Percentiles rank a stretch among this genome's conserved stretches.
Evolutionary conservation across 2,329 filamentous ascomycete species (phyloP).

Genomic region (Trichophyton schoenleinii): DNA sequence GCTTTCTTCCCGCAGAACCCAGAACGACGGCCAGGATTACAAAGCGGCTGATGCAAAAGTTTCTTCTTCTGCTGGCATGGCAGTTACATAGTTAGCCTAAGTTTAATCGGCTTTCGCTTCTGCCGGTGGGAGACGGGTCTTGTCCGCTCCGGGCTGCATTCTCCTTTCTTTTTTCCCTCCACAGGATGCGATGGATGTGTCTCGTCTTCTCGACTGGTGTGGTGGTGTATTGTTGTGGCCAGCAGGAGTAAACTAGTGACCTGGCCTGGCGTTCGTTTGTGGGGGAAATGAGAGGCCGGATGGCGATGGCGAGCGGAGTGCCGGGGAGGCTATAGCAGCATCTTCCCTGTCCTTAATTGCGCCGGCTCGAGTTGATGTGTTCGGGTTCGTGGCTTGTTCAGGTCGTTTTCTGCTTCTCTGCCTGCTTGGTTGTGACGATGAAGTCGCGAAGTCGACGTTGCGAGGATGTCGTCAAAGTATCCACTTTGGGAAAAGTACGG

Average conservation of each 20-base stretch:
- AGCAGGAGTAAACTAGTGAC: too few relatives aligned
- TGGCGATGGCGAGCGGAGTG: background rate
- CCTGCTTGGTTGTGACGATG: too few relatives aligned
- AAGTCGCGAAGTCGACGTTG: background rate
- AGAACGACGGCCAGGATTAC: background rate
- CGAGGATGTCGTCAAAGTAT: background rate
- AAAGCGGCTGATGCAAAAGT: background rate
- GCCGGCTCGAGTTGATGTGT: background rate
- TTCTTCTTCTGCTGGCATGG: background rate
- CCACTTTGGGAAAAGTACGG: background rate
- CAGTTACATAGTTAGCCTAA: background rate
- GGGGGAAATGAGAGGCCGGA: background rate
- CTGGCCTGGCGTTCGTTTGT: background rate
- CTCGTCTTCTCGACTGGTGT: background rate
- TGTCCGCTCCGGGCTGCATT: background rate
- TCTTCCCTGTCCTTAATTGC: background rate
- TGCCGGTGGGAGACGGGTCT: background rate
- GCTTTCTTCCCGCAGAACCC: background rate
- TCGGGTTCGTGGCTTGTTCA: background rate
- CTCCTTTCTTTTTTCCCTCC: background rate
- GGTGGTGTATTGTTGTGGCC: too few relatives aligned
- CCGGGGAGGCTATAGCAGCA: background rate
- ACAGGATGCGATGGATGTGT: background rate
- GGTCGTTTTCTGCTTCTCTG: background rate
- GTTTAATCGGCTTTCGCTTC: background rate